Conservation (phyloP, 2,329 filamentous ascomycete species). For the Fusarium acutatum region DNA sequence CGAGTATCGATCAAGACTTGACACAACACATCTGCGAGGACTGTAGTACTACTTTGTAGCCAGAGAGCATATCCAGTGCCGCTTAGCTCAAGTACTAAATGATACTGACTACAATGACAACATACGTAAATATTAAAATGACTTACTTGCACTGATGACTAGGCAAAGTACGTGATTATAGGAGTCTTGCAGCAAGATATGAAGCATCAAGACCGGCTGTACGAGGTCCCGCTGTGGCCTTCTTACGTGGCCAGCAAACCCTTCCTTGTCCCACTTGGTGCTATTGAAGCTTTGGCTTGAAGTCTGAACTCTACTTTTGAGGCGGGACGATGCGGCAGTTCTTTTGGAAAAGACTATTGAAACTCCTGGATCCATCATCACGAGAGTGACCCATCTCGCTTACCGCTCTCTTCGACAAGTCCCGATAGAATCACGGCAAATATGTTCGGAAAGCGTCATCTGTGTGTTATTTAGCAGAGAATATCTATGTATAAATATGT, state of each 20-base stretch:
- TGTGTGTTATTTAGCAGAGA: background rate
- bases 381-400: background rate
- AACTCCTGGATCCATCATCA: background rate
- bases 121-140: rapidly evolving
- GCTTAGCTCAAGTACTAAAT: rapidly evolving
- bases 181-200: background rate
- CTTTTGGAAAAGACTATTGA: background rate
- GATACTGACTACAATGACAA: background rate
- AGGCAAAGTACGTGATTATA: background rate
- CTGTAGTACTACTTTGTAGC: background rate
- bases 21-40: rapidly evolving
- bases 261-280: background rate
- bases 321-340: background rate
- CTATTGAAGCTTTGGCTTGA: background rate
- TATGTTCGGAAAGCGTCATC: background rate
- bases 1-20: background rate
- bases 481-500: background rate
- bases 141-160: background rate
- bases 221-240: background rate
- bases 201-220: background rate
- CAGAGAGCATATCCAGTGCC: background rate
- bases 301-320: background rate
- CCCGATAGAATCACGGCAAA: background rate
- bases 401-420: background rate
- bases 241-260: background rate